These are phyloP conservation scores for Erigeron canadensis DNA, from an alignment of 129 eudicot genomes.

Conservation along the genomic window DNA sequence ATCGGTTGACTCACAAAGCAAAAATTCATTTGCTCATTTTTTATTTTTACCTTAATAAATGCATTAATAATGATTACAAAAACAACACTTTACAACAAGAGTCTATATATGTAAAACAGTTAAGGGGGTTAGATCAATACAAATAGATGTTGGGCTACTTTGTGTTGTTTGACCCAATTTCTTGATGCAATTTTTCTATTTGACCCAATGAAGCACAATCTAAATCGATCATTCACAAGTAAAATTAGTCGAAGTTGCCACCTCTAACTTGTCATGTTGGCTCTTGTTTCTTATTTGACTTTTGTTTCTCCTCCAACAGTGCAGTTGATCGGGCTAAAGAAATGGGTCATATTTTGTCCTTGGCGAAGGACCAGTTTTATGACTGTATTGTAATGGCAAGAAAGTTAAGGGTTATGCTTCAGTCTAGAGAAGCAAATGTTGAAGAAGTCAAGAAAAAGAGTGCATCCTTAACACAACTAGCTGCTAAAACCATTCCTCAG, in stretches of 20 bases:
- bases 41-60: neutral
- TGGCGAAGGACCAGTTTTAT: slow-evolving; percentile 84
- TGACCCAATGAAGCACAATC: neutral
- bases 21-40: neutral
- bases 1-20: neutral
- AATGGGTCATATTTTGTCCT: slow-evolving; percentile 84
- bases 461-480: slow-evolving; percentile 86
- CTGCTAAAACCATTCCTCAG: slow-evolving; percentile 93
- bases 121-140: neutral
- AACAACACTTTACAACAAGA: neutral
- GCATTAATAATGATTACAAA: neutral
- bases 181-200: too few species aligned
- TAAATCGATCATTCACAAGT: neutral
- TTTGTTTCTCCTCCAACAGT: slow-evolving; percentile 47
- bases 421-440: slow-evolving; percentile 64
- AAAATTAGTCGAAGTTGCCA: neutral
- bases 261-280: slow-evolving; percentile 1
- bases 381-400: slow-evolving; percentile 76
- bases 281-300: slow-evolving; percentile 22
- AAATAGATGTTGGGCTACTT: neutral
- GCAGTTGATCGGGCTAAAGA: slow-evolving; percentile 88
- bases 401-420: slow-evolving; percentile 92
- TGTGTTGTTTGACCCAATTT: neutral
- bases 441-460: slow-evolving; percentile 70
- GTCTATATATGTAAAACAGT: neutral